phyloP scores from a whole-genome alignment of 2,329 filamentous ascomycete genomes.

The Paramyrothecium sp. region DNA sequence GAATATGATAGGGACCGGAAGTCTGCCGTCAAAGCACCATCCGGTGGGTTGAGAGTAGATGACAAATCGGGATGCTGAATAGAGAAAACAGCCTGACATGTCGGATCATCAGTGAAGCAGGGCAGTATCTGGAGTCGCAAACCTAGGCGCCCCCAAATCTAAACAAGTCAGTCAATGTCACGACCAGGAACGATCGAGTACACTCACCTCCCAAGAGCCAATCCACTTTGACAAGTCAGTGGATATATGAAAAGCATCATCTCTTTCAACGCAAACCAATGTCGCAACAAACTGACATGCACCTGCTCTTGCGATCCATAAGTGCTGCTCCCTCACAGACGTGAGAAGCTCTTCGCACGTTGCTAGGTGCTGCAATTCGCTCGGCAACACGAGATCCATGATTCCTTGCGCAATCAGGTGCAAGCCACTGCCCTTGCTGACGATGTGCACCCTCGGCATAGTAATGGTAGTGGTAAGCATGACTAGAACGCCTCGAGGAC shows the following conservation, averaged over 20 bases:
- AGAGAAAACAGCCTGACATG: slow-evolving; percentile 25
- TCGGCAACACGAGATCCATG: slow-evolving; percentile 23
- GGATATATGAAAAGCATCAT: no score
- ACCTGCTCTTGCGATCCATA: slow-evolving; percentile 31
- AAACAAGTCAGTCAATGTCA: not conserved
- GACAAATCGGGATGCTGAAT: slow-evolving; percentile 33
- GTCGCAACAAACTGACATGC: slow-evolving; percentile 26
- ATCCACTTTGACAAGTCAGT: slow-evolving; percentile 15
- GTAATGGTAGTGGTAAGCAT: slow-evolving; percentile 7
- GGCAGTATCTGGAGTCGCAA: slow-evolving; percentile 22
- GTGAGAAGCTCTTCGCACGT: slow-evolving; percentile 20
- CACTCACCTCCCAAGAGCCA: slow-evolving; percentile 22
- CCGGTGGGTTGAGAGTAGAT: slow-evolving; percentile 27
- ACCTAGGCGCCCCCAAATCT: slow-evolving; percentile 30
- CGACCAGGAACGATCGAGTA: not conserved
- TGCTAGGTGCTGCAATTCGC: slow-evolving; percentile 4
- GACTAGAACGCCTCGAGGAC: not conserved
- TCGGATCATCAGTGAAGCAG: slow-evolving; percentile 2
- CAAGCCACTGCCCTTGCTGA: slow-evolving; percentile 16
- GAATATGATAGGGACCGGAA: slow-evolving; percentile 24
- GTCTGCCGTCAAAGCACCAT: slow-evolving; percentile 16
- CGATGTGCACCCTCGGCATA: slow-evolving; percentile 22
- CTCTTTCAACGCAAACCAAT: no score
- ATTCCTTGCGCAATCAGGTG: slow-evolving; percentile 20
- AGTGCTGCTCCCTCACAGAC: slow-evolving; percentile 14